Base-by-base conservation (phyloP, 208 protist species). In the Leishmania aethiopica region DNA sequence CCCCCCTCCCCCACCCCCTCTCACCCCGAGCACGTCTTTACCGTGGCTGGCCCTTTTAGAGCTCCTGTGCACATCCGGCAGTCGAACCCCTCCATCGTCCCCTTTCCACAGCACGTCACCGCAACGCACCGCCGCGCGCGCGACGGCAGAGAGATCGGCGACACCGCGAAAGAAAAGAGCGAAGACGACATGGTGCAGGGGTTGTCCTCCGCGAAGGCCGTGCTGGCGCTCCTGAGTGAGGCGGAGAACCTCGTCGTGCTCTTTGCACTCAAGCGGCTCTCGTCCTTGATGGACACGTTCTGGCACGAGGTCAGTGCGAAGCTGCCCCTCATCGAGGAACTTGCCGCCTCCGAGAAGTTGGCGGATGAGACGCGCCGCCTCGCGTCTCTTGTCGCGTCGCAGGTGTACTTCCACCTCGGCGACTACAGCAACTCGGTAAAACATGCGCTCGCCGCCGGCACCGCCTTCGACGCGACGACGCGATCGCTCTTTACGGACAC, bases 401-500 rank as follows among this genome's bases (percentile, higher is more conserved):
- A 99, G 88, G 98, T 99, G 45, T 99, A 99, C 88, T 99, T 99
- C 88, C 98, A 99, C 87, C 93, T 99, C 32, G 97, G 97, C 37
- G 97, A 95, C 62, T 99, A 98, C 84, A 93, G 95, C 77, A 96
- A 99, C 66, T 96, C 99, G 15, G 95, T 99, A 69, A 81, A 92
- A 79, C 99, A 98, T 83, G 99, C 99, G 0, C 93, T 99, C 8
- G 89, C 86, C 42, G 98, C 99, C 32, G 99, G 98, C 67, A 83
- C 89, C 4, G 89, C 97, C 53, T 99, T 99, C 85, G 95, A 99
- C 88, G 90, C 98, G 45, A 86, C 86, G 37, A 82, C 83, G 51
- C 90, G 92, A 49, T 94, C 89, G 51, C 84, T 97, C 83, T 97
- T 94, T 81, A 97, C 92, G 3, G 91, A 98, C 84, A 97, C 93